A percentile compares a stretch with the other conserved stretches of the same genome.
Evolutionary conservation across 202 grass and related monocot species (phyloP).

Genomic region (Carex sylvatica): DNA sequence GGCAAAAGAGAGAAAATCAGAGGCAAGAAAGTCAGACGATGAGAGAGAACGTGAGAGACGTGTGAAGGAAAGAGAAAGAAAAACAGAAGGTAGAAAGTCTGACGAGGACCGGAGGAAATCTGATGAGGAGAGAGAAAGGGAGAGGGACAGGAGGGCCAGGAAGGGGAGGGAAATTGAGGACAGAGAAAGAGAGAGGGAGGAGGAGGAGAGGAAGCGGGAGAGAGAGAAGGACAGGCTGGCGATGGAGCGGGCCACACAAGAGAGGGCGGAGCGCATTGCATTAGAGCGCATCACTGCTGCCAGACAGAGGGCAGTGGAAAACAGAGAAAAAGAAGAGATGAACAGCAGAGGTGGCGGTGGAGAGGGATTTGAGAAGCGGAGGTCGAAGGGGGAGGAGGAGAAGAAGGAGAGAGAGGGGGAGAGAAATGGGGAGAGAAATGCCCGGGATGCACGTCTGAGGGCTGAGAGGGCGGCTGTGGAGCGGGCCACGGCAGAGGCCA

Average conservation of each 20-base stretch:
- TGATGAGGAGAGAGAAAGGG: slow-evolving; percentile 30
- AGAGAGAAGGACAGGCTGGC: slow-evolving; percentile 86
- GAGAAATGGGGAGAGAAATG: slow-evolving; percentile 61
- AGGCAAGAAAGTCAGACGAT: slow-evolving; percentile 19
- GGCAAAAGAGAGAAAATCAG: slow-evolving; percentile 11
- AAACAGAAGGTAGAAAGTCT: slow-evolving; percentile 8
- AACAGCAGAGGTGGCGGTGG: slow-evolving; percentile 35
- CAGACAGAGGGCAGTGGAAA: slow-evolving; percentile 66
- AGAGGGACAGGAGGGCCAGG: slow-evolving; percentile 12
- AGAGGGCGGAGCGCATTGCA: slow-evolving; percentile 77
- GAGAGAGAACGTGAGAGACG: slow-evolving; percentile 27
- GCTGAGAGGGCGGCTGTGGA: slow-evolving; percentile 92
- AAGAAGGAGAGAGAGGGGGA: slow-evolving; percentile 39
- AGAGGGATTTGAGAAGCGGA: slow-evolving; percentile 35
- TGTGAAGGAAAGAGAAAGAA: slow-evolving; percentile 18
- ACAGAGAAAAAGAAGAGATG: slow-evolving; percentile 61
- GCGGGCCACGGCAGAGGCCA: slow-evolving; percentile 82
- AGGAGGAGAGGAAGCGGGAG: slow-evolving; percentile 83
- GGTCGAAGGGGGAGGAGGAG: slow-evolving; percentile 47
- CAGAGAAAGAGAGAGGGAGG: slow-evolving; percentile 46
- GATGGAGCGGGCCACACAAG: slow-evolving; percentile 73
- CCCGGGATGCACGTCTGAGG: slow-evolving; percentile 77
- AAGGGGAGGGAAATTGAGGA: slow-evolving; percentile 37
- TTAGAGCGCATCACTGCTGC: slow-evolving; percentile 67
- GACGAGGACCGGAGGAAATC: slow-evolving; percentile 17